Base-by-base conservation (phyloP, 2,329 filamentous ascomycete species). In the Trichoderma sp. region DNA sequence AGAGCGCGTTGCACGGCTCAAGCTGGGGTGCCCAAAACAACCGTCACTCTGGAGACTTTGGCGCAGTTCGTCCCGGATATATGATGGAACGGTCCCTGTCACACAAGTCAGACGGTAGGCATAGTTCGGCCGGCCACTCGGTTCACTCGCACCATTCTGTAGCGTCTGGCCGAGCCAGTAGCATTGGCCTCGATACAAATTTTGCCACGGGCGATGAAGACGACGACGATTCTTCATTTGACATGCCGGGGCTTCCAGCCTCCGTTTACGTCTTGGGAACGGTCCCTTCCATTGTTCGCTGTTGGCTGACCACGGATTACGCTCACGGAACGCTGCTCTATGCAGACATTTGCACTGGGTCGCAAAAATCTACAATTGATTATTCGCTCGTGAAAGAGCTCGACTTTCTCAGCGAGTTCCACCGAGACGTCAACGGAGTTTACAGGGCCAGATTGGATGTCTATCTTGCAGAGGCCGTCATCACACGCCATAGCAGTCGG, bases 61-160 rank as follows among this genome's bases (percentile, higher is more conserved):
- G 90, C 53, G 92, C 93, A 30, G 85, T 90, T 62, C 88, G 95
- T 66, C 94, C 93, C 80, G 92, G 93, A 43, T 86, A 98, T 77
- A 90, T 98, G 89, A 96, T 93, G 81, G 96, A 99, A 82, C 90
- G 96, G 18, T 93, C 94, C 1, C 88, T 94, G 18, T 99, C 96
- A 12, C 94, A 98, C 85, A 97, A 97, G 79, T 98, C 96, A 0
- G 95, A 99, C 79, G 96, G 96, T 43, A 89, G 95, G 73, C 94
- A 97, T 78, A 98, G 95, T 81, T 98, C 95, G 9, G 91, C 94
- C n/a, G 94, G 94, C 5, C 92, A 95, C 76, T 96, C 91, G 8
- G 88, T 91, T 21, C 90, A 92, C 74, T 87, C 85, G 6, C 84
- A 88, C 57, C 87, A 89, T 80, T 97, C 94, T 9, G 89, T 90